These are phyloP conservation scores for Nicotiana otophora DNA, from an alignment of 257 asterid species.

Conservation along the genomic window DNA sequence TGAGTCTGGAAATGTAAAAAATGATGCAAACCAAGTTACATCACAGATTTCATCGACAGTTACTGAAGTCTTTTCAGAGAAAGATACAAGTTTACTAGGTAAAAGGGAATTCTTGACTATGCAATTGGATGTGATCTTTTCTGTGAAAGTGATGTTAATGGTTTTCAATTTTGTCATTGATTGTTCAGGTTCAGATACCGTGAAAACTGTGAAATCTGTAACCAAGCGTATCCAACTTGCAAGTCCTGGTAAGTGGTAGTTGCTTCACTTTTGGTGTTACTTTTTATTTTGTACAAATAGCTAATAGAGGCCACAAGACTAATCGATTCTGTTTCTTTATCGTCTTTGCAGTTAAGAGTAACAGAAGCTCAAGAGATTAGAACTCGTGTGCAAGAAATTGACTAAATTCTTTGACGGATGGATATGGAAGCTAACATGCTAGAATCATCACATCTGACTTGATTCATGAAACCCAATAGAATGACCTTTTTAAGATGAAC, in stretches of 20 bases:
- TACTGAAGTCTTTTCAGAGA: conserved; percentile 39
- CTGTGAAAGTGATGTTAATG: conserved; percentile 1
- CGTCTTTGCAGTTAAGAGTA: conserved; percentile 10
- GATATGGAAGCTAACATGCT: background rate
- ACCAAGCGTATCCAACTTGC: conserved; percentile 57
- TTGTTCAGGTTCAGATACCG: conserved; percentile 50
- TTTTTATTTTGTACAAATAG: background rate
- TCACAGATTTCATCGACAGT: conserved; percentile 47
- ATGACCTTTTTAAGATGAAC: background rate
- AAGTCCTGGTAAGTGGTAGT: conserved; percentile 69
- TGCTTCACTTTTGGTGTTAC: background rate
- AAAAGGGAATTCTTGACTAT: conserved; percentile 8
- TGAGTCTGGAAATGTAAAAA: conserved; percentile 29
- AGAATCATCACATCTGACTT: background rate
- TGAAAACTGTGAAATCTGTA: conserved; percentile 61
- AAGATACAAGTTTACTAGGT: conserved; percentile 46
- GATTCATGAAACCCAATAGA: background rate
- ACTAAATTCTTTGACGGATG: background rate
- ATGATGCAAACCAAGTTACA: conserved; percentile 29
- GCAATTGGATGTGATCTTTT: conserved; percentile 6
- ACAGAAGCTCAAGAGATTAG: conserved; percentile 2
- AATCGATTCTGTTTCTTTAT: background rate
- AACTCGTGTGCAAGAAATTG: background rate
- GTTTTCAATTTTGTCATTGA: conserved; percentile 4
- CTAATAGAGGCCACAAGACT: background rate